phyloP scores from a whole-genome alignment of 2,329 filamentous ascomycete genomes.

The Phialemonium atrogriseum region DNA sequence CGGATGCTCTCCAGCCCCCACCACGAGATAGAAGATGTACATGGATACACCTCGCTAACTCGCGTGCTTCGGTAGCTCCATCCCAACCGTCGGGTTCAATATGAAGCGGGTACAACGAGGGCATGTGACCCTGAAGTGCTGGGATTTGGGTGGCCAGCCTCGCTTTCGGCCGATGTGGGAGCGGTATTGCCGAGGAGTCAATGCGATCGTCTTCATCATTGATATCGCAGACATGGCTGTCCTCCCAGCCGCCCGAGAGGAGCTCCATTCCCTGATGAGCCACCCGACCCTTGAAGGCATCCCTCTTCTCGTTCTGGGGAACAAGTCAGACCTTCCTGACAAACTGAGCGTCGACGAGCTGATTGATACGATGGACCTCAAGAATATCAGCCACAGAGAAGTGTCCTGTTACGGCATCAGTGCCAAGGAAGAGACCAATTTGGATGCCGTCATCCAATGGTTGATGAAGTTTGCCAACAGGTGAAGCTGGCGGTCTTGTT shows the following conservation, averaged over 20 bases:
- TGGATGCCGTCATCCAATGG: constrained; percentile 95
- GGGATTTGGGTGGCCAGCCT: constrained; percentile 96
- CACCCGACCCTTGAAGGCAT: constrained; percentile 83
- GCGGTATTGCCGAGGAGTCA: constrained; percentile 93
- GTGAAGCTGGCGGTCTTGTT: constrained; percentile 29
- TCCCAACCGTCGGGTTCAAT: constrained; percentile 97
- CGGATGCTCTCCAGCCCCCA: no score
- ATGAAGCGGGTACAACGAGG: constrained; percentile 98
- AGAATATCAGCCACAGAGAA: constrained; percentile 81
- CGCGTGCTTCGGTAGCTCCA: constrained; percentile 60
- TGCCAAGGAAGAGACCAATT: constrained; percentile 96
- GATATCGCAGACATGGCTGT: constrained; percentile 83
- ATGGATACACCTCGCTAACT: constrained; percentile 27
- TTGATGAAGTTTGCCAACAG: constrained; percentile 81
- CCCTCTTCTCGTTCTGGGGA: constrained; percentile 86
- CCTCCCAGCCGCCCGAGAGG: constrained; percentile 79
- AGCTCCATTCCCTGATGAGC: constrained; percentile 81
- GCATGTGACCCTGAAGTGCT: constrained; percentile 97
- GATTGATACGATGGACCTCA: constrained; percentile 86
- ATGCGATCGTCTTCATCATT: constrained; percentile 97
- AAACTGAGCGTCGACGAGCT: constrained; percentile 90
- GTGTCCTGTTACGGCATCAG: constrained; percentile 99
- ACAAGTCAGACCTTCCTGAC: constrained; percentile 91
- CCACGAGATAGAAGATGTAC: no score
- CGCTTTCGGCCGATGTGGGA: constrained; percentile 99